Evolutionary conservation across 176 grass and related monocot genomes (phyloP), one percentile per base, ranked within the genome.

Genomic region (Dendrocalamus sinicus): DNA sequence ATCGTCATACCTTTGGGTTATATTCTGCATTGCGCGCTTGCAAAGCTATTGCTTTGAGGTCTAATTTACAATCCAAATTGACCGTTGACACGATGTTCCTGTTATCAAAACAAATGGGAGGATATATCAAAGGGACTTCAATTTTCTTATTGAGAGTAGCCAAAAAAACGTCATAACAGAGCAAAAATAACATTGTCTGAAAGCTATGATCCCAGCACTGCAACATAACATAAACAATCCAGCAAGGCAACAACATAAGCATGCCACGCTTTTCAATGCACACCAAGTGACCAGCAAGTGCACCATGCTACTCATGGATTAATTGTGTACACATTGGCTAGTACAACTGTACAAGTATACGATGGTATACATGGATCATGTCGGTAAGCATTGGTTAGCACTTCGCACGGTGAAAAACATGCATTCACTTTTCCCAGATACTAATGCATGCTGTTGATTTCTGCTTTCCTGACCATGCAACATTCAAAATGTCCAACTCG

Each of bases 71-170:
- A 55, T 98, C 96, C 86, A 98, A 88, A 91, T 98, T 98, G 60
- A 98, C 96, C 4, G 96, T 98, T 8, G 96, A 98, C 35, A 98
- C 96, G 0, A 98, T 98, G 73, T 98, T 98, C 88, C 96, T 98
- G 85, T 24, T 58, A 90, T 67, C 40, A 80, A 81, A 59, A 81
- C 26, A 86, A 76, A 26, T 44, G 69, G 1, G 24, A 55, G 9
- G 12, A 48, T 19, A 51, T 3, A 20, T 57, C 46, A 78, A 51
- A 44, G 14, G 3, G 6, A 51, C 20, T 1, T 46, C 12, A 47
- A 8, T n/a, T n/a, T 67, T 82, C 39, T 59, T 12, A 52, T 12
- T 12, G 20, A 8, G 5, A 62, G 8, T 66, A 6, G 24, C 2
- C 2, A 7, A 85, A 37, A 37, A 64, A 8, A 11, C 3, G 59